Base-by-base conservation (phyloP, 176 grass and related monocot genomes). In the Ensete glaucum region DNA sequence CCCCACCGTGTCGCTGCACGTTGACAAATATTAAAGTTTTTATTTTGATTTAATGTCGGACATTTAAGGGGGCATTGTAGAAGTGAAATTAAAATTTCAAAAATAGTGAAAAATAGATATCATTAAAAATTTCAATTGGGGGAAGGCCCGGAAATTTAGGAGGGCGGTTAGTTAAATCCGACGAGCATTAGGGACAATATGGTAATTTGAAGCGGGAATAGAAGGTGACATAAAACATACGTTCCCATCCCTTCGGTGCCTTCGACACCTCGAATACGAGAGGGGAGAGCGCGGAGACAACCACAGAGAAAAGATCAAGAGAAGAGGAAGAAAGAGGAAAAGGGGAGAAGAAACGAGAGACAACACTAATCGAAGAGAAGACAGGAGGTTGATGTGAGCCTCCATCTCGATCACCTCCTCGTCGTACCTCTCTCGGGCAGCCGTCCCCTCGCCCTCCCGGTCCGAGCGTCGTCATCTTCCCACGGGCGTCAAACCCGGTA, bases 201-300 rank as follows among this genome's bases (percentile, higher is more conserved):
- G 9, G 67, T 70, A 7, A 20, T 20, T 70, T 70, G 7, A 10
- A 13, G n/a, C 13, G 9, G n/a, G 66, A 19, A 69, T 7, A 50
- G 20, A 34, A 64, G 20, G 9, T 23, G 34, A 22, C 63, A 11
- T 23, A 65, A 26, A 65, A 48, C 17, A 70, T 70, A 52, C 67
- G 67, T 70, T 50, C 67, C 67, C 34, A 50, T 20, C 67, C 8
- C 67, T 50, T 70, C 48, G 51, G 50, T 70, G 67, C 67, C 34
- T 43, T 70, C 3, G 15, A 70, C 9, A 48, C 67, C 67, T 43
- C 67, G 50, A 34, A 70, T 34, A 9, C 43, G 49, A 50, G 67
- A 70, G 50, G 29, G 50, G 34, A 43, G 34, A 65, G 12, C 22
- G 63, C 11, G 22, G n/a, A 22, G n/a, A 11, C 11, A 70, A 25